Evolutionary conservation across 2,329 filamentous ascomycete species (phyloP).

Genomic region (Talaromyces pinophilus): DNA sequence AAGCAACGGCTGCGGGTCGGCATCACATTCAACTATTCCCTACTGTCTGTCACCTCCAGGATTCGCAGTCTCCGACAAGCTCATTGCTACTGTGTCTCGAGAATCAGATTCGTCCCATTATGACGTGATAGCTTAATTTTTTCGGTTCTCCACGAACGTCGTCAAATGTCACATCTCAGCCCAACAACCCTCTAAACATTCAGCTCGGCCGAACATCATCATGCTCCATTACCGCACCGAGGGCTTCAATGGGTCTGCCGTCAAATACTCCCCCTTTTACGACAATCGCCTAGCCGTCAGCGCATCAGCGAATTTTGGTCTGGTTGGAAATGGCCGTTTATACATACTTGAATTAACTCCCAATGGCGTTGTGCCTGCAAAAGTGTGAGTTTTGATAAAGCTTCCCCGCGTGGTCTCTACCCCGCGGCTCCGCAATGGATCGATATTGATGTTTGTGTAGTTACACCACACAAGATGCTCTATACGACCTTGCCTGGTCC

Average conservation of each 20-base stretch:
- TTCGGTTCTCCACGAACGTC: neutral
- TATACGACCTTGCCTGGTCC: slow-evolving; percentile 94
- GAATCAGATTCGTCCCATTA: neutral
- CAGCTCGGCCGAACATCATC: slow-evolving; percentile 26
- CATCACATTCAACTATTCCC: slow-evolving; percentile 16
- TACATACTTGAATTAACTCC: slow-evolving; percentile 82
- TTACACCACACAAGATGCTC: slow-evolving; percentile 95
- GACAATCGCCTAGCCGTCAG: slow-evolving; percentile 91
- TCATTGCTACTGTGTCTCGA: neutral
- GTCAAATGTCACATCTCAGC: slow-evolving; percentile 1
- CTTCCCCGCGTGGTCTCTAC: neutral
- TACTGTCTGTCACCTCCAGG: neutral
- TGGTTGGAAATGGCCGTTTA: slow-evolving; percentile 87
- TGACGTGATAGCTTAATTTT: slow-evolving; percentile 6
- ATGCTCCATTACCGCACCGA: slow-evolving; percentile 95
- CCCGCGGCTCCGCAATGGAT: slow-evolving; percentile 14
- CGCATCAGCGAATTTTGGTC: slow-evolving; percentile 89
- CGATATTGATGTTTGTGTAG: slow-evolving; percentile 45
- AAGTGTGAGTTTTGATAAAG: slow-evolving; percentile 59
- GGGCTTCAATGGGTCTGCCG: slow-evolving; percentile 93
- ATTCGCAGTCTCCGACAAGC: neutral
- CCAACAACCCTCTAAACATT: neutral
- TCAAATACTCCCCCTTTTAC: slow-evolving; percentile 98
- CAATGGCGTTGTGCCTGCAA: slow-evolving; percentile 79
- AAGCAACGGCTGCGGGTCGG: slow-evolving; percentile 14